phyloP scores from a whole-genome alignment of 2,329 filamentous ascomycete species.

The Byssothecium circinans region DNA sequence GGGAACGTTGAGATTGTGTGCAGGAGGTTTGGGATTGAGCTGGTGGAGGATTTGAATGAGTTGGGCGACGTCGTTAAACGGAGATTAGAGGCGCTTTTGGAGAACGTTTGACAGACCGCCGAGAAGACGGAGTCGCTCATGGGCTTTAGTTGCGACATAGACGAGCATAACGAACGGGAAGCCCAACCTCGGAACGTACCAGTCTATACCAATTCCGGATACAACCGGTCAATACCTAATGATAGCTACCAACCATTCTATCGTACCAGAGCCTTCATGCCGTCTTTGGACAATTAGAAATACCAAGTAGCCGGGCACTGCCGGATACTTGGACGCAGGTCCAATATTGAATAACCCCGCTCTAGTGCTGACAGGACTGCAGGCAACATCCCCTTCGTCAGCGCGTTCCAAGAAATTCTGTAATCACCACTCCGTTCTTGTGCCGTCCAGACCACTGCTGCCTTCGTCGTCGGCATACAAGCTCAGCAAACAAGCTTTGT shows the following conservation, averaged over 20 bases:
- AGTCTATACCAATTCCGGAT: too few relatives aligned
- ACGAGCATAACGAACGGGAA: too few relatives aligned
- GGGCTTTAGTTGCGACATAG: too few relatives aligned
- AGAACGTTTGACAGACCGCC: neutral
- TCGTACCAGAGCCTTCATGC: too few relatives aligned
- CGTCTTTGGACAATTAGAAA: too few relatives aligned
- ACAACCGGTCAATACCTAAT: too few relatives aligned
- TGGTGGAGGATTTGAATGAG: slow-evolving; percentile 48
- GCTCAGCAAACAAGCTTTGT: neutral
- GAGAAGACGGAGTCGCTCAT: too few relatives aligned
- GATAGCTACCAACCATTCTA: too few relatives aligned
- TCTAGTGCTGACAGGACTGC: neutral
- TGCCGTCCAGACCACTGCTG: neutral
- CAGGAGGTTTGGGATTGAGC: slow-evolving; percentile 47
- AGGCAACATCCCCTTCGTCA: neutral
- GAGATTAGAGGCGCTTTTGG: neutral
- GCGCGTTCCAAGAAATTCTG: neutral
- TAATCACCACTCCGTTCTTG: neutral
- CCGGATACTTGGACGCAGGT: too few relatives aligned
- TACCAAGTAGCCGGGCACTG: too few relatives aligned
- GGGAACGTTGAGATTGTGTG: slow-evolving; percentile 64
- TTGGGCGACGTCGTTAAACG: slow-evolving; percentile 29
- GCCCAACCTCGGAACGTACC: too few relatives aligned
- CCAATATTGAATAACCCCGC: too few relatives aligned
- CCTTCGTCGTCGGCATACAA: neutral